Evolutionary conservation across 1,284 basidiomycete species (phyloP), one percentile per base, ranked within the genome.

Genomic region (Melanopsichium pennsylvanicum): DNA sequence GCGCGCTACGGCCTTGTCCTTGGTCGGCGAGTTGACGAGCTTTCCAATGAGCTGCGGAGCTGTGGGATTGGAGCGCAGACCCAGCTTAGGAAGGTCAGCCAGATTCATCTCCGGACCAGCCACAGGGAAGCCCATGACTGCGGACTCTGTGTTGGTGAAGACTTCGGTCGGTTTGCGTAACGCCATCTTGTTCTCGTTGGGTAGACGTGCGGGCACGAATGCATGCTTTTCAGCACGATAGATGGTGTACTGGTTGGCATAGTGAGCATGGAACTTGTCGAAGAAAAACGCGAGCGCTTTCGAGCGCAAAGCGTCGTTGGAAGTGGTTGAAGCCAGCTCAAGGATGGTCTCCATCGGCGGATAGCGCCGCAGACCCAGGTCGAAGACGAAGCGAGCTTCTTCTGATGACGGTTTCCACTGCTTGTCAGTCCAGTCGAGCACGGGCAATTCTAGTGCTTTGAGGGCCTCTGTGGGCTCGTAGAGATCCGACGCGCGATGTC

Each of bases 401-500:
- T 72, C 52, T 8, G 48, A 73, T 8, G 38, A 39, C 3, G 52
- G 29, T 41, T 72, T 66, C 79, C 79, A 81, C 16, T 51, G 22
- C 38, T 64, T 85, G 9, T 85, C 85, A 1, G 90, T 89, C 94
- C 94, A 98, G 74, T 92, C 92, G 33, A 98, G 84, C 1, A 95
- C 80, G 0, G 93, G 92, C 9, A 98, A 83, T 8, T 87, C 86
- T 2, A 97, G 84, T 40, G 87, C 84, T 10, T 90, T 86, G 62
- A 95, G 87, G 1, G 86, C 84, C 32, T 90, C 89, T 2, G 85
- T 76, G 0, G 96, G 95, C 77, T 97, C 93, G 75, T 95, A 96
- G 8, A 82, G 66, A 40, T 79, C 69, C 29, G 49, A 56, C 19
- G 81, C 81, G 15, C 72, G 69, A 48, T 75, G 63, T 3, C 80